phyloP scores from a whole-genome alignment of 2,329 filamentous ascomycete genomes.

The Massarina eburnea region DNA sequence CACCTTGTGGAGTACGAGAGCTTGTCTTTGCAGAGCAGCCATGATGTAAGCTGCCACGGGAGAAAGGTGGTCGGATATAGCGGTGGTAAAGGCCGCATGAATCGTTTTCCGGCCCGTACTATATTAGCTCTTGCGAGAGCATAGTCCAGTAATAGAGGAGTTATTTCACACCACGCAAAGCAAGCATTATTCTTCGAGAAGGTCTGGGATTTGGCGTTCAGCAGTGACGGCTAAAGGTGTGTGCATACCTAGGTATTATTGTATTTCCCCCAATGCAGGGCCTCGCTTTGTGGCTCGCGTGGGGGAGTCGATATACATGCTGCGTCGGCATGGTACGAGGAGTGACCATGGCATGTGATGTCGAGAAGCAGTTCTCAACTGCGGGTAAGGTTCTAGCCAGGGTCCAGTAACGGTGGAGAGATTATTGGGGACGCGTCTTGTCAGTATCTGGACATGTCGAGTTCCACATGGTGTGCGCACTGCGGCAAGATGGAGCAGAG shows the following conservation, averaged over 20 bases:
- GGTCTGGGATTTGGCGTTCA: not conserved
- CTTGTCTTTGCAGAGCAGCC: not conserved
- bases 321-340: no score
- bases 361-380: no score
- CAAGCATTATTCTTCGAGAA: not conserved
- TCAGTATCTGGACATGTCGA: not conserved
- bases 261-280: no score
- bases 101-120: not conserved
- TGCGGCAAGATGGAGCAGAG: not conserved
- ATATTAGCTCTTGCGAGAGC: not conserved
- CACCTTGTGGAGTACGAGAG: not conserved
- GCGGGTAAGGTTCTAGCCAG: no score
- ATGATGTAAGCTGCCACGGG: no score
- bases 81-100: not conserved
- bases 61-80: not conserved
- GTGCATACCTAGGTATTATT: no score
- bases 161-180: not conserved
- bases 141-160: not conserved
- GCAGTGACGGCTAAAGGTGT: slow-evolving; percentile 1
- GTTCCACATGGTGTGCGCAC: not conserved
- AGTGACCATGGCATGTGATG: no score
- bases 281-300: no score
- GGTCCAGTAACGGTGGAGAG: no score
- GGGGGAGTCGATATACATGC: no score
- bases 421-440: not conserved